Percentiles rank a stretch among this genome's conserved stretches.
phyloP scores from a whole-genome alignment of 768 basidiomycete genomes.

The Termitomyces titanicus region DNA sequence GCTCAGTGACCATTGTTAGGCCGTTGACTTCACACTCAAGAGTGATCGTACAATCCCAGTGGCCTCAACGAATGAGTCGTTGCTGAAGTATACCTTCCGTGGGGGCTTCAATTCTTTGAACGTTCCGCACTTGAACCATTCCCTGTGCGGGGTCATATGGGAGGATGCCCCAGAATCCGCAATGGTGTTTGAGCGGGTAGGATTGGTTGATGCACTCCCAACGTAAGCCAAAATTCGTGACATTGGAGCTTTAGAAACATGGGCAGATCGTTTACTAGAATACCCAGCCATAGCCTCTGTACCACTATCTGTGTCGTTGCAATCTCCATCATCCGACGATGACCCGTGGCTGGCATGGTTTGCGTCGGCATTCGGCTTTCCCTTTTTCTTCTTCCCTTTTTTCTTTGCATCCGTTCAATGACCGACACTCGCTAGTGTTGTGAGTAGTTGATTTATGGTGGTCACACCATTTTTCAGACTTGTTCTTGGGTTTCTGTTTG shows the following conservation, averaged over 20 bases:
- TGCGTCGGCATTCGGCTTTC: not conserved
- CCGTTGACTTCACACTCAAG: not conserved
- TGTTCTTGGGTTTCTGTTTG: not conserved
- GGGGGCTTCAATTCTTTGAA: not conserved
- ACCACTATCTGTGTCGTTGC: not conserved
- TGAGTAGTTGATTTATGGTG: not conserved
- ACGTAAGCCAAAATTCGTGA: not conserved
- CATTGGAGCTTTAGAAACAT: not conserved
- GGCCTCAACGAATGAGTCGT: not conserved
- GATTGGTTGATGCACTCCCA: not conserved
- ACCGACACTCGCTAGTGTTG: not conserved
- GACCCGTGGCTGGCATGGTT: not conserved
- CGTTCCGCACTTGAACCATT: not conserved
- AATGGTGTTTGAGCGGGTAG: not conserved
- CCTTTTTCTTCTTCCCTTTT: not conserved
- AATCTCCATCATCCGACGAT: not conserved
- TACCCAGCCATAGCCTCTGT: not conserved
- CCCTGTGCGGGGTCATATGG: not conserved
- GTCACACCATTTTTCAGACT: not conserved
- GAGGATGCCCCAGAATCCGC: not conserved
- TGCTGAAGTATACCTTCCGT: not conserved
- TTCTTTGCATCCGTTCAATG: not conserved
- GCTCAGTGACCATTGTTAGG: not conserved
- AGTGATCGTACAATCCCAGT: not conserved
- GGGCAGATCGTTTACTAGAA: not conserved